Base-by-base conservation (phyloP, 495 filamentous ascomycete genomes). In the Antarctomyces pellizariae region DNA sequence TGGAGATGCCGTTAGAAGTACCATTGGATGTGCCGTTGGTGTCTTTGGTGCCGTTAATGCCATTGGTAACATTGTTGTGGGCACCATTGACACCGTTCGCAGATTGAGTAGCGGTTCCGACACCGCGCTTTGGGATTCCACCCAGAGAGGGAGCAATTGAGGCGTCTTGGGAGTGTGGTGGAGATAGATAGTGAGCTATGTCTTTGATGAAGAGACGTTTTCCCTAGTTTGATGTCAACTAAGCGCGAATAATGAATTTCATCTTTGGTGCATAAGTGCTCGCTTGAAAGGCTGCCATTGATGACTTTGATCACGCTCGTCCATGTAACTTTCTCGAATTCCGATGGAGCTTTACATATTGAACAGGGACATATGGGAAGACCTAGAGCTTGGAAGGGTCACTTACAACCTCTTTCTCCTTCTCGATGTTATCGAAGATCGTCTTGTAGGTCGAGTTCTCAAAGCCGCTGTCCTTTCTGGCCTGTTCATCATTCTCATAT, bases 171-270 rank as follows among this genome's bases (percentile, higher is more conserved):
- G 54, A 52, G 34, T 69, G 44, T 2, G 79, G 82, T 3, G 84
- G 79, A 30, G 75, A 50, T 22, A 91, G 53, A 45, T 93, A 92
- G 46, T 93, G 68, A 19, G 73, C 64, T 42, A 97, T 97, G 47
- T 95, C 86, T 47, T 97, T 97, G 63, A 97, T 86, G 57, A 95
- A 90, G 38, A 91, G 48, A 31, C 86, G 73, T 52, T 91, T 92
- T 37, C 57, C 60, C 66, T 74, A 37, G 18, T 22, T 25, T 14
- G 25, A 24, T 26, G 24, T 44, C 36, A 41, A 48, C 45, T 25
- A 25, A 10, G 21, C 7, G 16, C 18, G 18, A 16, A 14, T 23
- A 7, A 22, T 22, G 22, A 10, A 16, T 25, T 21, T 21, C 19
- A 10, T 7, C 19, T 7, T 21, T 10, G 19, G 6, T 21, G 7